Evolutionary conservation across 2,329 filamentous ascomycete genomes (phyloP), one percentile per base, ranked within the genome.

Genomic region (Aspergillus alliaceus): DNA sequence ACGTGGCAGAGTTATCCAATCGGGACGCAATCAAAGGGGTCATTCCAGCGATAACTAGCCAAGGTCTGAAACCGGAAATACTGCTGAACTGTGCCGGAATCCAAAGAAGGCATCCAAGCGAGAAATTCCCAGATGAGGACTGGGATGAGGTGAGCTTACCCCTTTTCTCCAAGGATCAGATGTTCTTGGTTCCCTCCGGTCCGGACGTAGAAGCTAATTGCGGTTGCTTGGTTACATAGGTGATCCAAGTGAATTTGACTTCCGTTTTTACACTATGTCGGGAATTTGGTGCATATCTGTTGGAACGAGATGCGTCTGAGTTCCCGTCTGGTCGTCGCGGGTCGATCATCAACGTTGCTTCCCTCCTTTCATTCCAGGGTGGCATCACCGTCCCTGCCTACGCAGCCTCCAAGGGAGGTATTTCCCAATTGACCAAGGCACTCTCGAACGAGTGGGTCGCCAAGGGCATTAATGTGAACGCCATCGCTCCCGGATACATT

Each of bases 331-430:
- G 85, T 86, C 53, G 60, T 25, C 54, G 58, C 37, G 61, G 61
- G 24, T 56, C 67, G 68, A 89, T 96, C 76, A 89, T 96, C 79
- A 96, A 96, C 77, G 86, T 96, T 54, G 91, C 88, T 14, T 90
- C 86, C 9, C 82, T 96, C 37, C 82, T 96, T 37, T 86, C 86
- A 42, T 93, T 93, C 81, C 90, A 96, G 72, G 92, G 92, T 55
- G 92, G 92, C 1, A 81, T 96, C 62, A 96, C 89, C 0, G 90
- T 96, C 1, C 91, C 91, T 0, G 92, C 91, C 1, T 96, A 96
- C 70, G 89, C 91, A 0, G 90, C 91, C 0, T 86, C 85, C 60
- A 96, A 96, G 76, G 92, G 91, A 47, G 92, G 90, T 11, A 88
- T 96, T 0, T 88, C 86, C 5, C 91, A 96, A 77, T 76, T 96